Conservation (phyloP, 495 filamentous ascomycete species). For the Hypoxylon rickii region DNA sequence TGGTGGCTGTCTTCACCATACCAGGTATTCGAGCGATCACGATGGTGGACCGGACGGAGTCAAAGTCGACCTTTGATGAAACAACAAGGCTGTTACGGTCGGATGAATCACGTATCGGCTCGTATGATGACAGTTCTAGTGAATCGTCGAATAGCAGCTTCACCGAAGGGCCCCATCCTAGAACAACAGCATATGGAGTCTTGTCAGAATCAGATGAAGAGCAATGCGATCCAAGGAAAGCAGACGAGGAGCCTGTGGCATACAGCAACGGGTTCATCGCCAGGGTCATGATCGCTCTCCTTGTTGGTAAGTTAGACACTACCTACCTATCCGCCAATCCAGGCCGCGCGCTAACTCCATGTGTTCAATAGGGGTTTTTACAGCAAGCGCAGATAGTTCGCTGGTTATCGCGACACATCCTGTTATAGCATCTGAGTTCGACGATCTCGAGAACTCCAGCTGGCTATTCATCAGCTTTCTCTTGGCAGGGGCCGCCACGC, state of each 20-base stretch:
- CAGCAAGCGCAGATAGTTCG: slow-evolving; percentile 64
- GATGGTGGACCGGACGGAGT: background rate
- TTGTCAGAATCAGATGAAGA: slow-evolving; percentile 16
- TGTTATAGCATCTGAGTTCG: slow-evolving; percentile 69
- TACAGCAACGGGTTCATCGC: slow-evolving; percentile 24
- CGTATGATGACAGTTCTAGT: background rate
- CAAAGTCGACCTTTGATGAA: slow-evolving; percentile 8
- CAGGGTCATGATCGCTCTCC: slow-evolving; percentile 21
- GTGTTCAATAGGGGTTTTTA: slow-evolving; percentile 60
- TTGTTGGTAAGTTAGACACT: slow-evolving; percentile 13
- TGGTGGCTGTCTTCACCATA: background rate
- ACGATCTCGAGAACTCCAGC: slow-evolving; percentile 59
- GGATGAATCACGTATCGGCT: background rate
- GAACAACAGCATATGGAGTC: slow-evolving; percentile 4
- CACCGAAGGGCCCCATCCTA: background rate
- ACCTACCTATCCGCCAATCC: background rate
- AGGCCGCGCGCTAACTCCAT: too few species aligned
- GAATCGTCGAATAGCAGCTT: slow-evolving; percentile 7
- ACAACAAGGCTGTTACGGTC: slow-evolving; percentile 13
- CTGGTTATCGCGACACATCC: slow-evolving; percentile 67
- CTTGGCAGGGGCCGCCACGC: slow-evolving; percentile 62
- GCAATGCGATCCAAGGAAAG: background rate
- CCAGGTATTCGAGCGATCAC: background rate
- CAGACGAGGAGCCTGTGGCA: background rate
- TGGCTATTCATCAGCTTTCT: slow-evolving; percentile 72